phyloP scores from a whole-genome alignment of 2,329 filamentous ascomycete species.

The Penicillium sp. region DNA sequence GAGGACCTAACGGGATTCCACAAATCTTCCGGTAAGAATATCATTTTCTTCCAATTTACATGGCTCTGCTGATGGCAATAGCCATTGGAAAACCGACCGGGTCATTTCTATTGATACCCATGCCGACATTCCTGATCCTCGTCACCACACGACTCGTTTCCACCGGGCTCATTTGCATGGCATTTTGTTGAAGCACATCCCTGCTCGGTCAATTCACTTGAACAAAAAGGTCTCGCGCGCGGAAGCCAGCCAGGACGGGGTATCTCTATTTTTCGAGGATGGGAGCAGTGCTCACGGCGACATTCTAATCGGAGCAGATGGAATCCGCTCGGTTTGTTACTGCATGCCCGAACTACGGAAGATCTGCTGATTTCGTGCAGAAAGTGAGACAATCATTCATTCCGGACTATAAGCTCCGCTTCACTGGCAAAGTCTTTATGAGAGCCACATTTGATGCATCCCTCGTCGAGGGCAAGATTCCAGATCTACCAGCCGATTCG shows the following conservation, averaged over 20 bases:
- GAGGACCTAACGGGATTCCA: slow-evolving; percentile 42
- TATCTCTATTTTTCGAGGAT: slow-evolving; percentile 49
- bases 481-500: slow-evolving; percentile 43
- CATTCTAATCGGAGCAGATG: slow-evolving; percentile 54
- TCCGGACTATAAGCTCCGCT: slow-evolving; percentile 39
- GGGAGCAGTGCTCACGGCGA: slow-evolving; percentile 46
- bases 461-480: slow-evolving; percentile 39
- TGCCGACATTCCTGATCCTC: slow-evolving; percentile 29
- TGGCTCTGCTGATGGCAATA: slow-evolving; percentile 14
- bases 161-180: slow-evolving; percentile 52
- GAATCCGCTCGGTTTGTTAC: slow-evolving; percentile 51
- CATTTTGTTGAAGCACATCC: slow-evolving; percentile 48
- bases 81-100: slow-evolving; percentile 47
- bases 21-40: slow-evolving; percentile 46
- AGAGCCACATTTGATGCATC: slow-evolving; percentile 47
- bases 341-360: slow-evolving; percentile 1
- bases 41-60: not conserved
- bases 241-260: slow-evolving; percentile 29
- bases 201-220: slow-evolving; percentile 44
- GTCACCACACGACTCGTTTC: slow-evolving; percentile 47
- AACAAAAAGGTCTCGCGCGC: slow-evolving; percentile 44
- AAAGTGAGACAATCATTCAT: slow-evolving; percentile 42
- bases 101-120: slow-evolving; percentile 44
- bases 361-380: slow-evolving; percentile 9
- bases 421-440: slow-evolving; percentile 48